Percentiles rank a stretch among this genome's conserved stretches.
These are phyloP conservation scores for Pseudogymnoascus verrucosus DNA, from an alignment of 2,329 filamentous ascomycete species.

Conservation along the genomic window DNA sequence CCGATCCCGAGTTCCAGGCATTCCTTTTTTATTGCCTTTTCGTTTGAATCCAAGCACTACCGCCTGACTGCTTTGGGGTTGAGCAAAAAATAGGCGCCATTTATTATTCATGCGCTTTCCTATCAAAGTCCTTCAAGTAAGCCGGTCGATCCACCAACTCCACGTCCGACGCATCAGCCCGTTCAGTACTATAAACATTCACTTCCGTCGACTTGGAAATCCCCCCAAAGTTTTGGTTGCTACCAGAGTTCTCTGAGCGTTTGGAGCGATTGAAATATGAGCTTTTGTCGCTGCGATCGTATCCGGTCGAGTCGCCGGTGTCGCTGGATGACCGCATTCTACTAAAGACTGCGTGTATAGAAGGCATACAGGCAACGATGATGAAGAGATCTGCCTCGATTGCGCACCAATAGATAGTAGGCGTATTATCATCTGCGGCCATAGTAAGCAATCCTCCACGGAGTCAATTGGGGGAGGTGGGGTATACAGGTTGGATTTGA, in stretches of 20 bases:
- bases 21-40: too few relatives aligned
- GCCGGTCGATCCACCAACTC: constrained; percentile 10
- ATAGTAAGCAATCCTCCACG: background rate
- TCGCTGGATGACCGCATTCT: background rate
- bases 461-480: background rate
- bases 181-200: constrained; percentile 9
- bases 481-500: constrained; percentile 8
- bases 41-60: too few relatives aligned
- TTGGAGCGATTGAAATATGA: constrained; percentile 11
- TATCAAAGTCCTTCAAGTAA: constrained; percentile 2
- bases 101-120: background rate
- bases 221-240: constrained; percentile 4
- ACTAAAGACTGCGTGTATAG: background rate
- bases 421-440: background rate
- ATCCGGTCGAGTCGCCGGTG: background rate
- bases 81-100: background rate
- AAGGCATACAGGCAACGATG: constrained; percentile 6
- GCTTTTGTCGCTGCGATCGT: constrained; percentile 10
- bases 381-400: constrained; percentile 7
- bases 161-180: constrained; percentile 11
- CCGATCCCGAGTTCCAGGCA: too few relatives aligned
- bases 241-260: background rate
- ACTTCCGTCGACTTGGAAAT: constrained; percentile 12
- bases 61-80: background rate
- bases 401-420: constrained; percentile 6